Percentiles rank a stretch among this genome's conserved stretches.
These are phyloP conservation scores for Phialophora verrucosa DNA, from an alignment of 2,329 filamentous ascomycete genomes.

Conservation along the genomic window DNA sequence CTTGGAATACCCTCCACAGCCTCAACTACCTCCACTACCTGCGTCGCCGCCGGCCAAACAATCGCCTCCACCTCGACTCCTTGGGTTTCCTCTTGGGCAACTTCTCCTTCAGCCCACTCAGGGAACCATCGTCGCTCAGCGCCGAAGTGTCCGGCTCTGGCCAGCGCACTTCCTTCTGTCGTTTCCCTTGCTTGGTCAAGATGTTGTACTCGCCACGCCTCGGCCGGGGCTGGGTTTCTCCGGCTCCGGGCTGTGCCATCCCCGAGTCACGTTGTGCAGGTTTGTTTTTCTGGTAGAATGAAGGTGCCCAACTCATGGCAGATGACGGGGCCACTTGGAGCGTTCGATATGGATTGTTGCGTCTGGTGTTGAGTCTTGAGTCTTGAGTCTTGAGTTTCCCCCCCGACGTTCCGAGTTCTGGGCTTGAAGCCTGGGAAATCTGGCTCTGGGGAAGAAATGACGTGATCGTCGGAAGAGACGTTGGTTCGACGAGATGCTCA, in stretches of 20 bases:
- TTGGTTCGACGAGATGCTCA: background rate
- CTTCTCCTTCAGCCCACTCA: conserved; percentile 14
- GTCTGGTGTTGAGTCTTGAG: background rate
- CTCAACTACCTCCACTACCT: conserved; percentile 1
- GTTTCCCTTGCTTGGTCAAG: conserved; percentile 5
- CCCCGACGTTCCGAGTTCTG: background rate
- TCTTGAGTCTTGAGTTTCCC: background rate
- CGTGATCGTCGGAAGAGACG: background rate
- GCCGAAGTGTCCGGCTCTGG: conserved; percentile 4
- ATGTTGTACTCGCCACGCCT: conserved; percentile 9
- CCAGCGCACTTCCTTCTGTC: conserved; percentile 10
- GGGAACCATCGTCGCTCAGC: conserved; percentile 8
- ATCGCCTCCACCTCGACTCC: conserved; percentile 19
- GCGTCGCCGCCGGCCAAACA: conserved; percentile 8
- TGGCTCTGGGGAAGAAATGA: background rate
- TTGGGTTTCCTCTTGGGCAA: conserved; percentile 7
- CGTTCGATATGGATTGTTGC: background rate
- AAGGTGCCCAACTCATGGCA: conserved; percentile 7
- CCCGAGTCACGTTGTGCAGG: background rate
- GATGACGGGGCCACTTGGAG: background rate
- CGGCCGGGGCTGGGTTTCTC: background rate
- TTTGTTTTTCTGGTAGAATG: conserved; percentile 1
- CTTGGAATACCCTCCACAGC: no score
- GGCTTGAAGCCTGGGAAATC: background rate
- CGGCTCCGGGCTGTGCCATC: background rate